These are phyloP conservation scores for Neofusicoccum cordaticola DNA, from an alignment of 2,329 filamentous ascomycete species.

Conservation along the genomic window DNA sequence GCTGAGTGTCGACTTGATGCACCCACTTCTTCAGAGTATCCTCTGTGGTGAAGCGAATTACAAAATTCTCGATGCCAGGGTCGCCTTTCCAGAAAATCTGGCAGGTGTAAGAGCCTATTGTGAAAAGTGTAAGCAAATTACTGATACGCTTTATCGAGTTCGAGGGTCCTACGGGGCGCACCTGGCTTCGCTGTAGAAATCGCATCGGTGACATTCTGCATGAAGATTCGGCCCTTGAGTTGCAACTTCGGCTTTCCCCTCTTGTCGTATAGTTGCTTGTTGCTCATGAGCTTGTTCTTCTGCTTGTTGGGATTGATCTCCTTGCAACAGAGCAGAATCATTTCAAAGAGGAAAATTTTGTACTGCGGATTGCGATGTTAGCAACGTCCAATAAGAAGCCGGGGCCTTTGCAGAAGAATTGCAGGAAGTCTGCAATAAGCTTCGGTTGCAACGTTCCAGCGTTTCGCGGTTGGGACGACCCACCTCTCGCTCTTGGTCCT, in stretches of 20 bases:
- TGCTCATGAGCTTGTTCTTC: constrained; percentile 67
- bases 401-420: neutral
- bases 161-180: constrained; percentile 44
- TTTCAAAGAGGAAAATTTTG: constrained; percentile 95
- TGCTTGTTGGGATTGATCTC: constrained; percentile 83
- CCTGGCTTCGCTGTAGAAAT: constrained; percentile 82
- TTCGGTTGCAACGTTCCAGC: constrained; percentile 12
- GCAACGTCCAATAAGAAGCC: neutral
- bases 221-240: constrained; percentile 95
- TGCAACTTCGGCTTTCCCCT: constrained; percentile 76
- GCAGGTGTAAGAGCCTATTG: constrained; percentile 80
- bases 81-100: constrained; percentile 99
- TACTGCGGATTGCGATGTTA: constrained; percentile 58
- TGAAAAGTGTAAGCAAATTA: neutral
- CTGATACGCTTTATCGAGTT: neutral
- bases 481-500: constrained; percentile 88
- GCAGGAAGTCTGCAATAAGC: constrained; percentile 13
- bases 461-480: constrained; percentile 30
- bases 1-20: constrained; percentile 71
- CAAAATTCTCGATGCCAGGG: constrained; percentile 91
- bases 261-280: constrained; percentile 67
- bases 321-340: constrained; percentile 94
- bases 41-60: constrained; percentile 89
- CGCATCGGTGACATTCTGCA: constrained; percentile 98
- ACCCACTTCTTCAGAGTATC: constrained; percentile 94